Percentiles rank a stretch among this genome's conserved stretches.
Conservation (phyloP, 2,329 filamentous ascomycete species). For the Cladosporium colombiae region DNA sequence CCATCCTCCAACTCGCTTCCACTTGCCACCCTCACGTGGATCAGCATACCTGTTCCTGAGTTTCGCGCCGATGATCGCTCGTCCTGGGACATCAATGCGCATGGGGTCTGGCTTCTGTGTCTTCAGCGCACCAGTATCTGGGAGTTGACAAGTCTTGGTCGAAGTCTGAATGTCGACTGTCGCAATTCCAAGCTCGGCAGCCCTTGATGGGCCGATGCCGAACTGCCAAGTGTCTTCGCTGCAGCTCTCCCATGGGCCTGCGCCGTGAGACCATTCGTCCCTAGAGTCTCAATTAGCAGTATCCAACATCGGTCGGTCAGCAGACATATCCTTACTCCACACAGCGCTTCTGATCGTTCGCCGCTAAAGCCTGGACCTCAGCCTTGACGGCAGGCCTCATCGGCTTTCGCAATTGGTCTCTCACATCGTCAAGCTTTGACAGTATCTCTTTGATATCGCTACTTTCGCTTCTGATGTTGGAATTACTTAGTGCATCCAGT, state of each 20-base stretch:
- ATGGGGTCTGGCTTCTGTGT: constrained; percentile 15
- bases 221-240: constrained; percentile 7
- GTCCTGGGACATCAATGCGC: constrained; percentile 2
- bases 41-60: constrained; percentile 17
- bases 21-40: constrained; percentile 17
- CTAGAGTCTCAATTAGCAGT: not conserved
- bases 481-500: not conserved
- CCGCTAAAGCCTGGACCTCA: not conserved
- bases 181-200: not conserved
- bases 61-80: constrained; percentile 13
- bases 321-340: not conserved
- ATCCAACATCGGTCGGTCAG: not conserved
- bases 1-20: constrained; percentile 14
- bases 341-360: constrained; percentile 1
- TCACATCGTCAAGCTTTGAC: not conserved
- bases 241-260: constrained; percentile 10
- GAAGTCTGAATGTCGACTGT: constrained; percentile 5
- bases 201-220: not conserved
- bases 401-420: not conserved
- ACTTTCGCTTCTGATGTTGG: not conserved
- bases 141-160: constrained; percentile 9
- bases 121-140: constrained; percentile 3
- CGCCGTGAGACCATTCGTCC: constrained; percentile 14
- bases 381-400: not conserved
- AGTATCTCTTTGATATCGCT: not conserved